Conservation (phyloP, 169 alveolate species). For the Amoebophrya sp. region DNA sequence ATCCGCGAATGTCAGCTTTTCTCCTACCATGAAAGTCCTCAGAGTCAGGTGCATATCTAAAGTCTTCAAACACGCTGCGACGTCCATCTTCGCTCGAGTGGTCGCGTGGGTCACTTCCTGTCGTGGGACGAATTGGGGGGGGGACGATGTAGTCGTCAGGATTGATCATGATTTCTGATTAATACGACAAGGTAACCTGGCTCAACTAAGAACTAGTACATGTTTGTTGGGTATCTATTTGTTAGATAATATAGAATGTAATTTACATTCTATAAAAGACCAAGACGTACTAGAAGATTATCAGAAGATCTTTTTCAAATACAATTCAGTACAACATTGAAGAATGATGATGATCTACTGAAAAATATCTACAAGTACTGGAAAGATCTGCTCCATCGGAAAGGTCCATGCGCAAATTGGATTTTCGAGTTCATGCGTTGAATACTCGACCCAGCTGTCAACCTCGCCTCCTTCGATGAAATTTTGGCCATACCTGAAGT, state of each 20-base stretch:
- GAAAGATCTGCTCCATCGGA: not conserved
- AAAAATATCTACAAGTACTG: not conserved
- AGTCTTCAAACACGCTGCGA: constrained; percentile 12
- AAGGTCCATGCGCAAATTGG: constrained; percentile 30
- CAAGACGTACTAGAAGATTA: too few species aligned
- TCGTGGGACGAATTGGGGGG: too few species aligned
- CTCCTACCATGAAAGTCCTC: constrained; percentile 48
- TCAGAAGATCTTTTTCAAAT: too few species aligned
- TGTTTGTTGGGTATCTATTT: too few species aligned
- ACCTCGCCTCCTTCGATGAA: constrained; percentile 37
- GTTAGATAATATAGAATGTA: too few species aligned
- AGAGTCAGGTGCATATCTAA: constrained; percentile 36
- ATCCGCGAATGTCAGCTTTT: constrained; percentile 46
- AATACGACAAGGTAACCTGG: too few species aligned
- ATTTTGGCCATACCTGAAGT: not conserved
- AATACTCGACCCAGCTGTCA: constrained; percentile 46
- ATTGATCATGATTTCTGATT: too few species aligned
- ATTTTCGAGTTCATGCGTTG: constrained; percentile 39
- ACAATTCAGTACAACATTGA: too few species aligned
- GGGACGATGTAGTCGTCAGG: too few species aligned
- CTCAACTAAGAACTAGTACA: too few species aligned
- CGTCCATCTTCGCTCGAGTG: constrained; percentile 38
- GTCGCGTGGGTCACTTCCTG: constrained; percentile 28
- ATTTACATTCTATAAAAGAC: too few species aligned
- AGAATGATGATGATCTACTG: not conserved